Evolutionary conservation across 805 yeast species (phyloP), one percentile per base, ranked within the genome.

Genomic region (Metschnikowia orientalis): DNA sequence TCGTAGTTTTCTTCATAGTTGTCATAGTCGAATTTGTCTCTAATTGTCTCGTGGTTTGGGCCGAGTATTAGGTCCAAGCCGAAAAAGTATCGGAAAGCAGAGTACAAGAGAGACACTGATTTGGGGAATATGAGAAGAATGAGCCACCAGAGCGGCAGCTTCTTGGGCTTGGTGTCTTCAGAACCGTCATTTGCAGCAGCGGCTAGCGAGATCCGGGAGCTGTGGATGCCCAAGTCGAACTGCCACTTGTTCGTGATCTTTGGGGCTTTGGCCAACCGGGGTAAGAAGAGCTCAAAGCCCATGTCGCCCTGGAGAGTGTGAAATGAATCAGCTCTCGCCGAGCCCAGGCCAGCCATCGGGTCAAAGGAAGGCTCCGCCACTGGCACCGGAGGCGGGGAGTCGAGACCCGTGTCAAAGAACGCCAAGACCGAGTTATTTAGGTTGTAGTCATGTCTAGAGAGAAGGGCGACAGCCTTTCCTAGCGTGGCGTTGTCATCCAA

Each of bases 391-490:
- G 16, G n/a, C 9, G 47, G 45, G n/a, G 50, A 25, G 2, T 55
- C 60, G 35, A 65, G 59, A n/a, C 67, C 67, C 4, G 46, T 35
- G 45, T 81, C 89, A 49, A 79, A 79, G 51, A 68, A 81, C 31
- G 75, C 66, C 3, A 80, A 70, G 19, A 79, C 55, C 1, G 87
- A 76, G 26, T 69, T 61, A 45, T 80, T 84, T 30, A 81, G 49
- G 46, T 79, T 70, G 79, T 79, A 78, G 30, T 75, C 28, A 30
- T 43, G 38, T 23, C 37, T 36, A 4, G 37, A 9, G 8, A 45
- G 45, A n/a, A 45, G 30, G 7, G 44, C 38, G 9, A 37, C 26
- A 4, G 44, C 44, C 14, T 38, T 45, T 8, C 29, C 17, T 21
- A 26, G 20, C 8, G 28, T 35, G 5, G 38, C 48, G 5, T 34